These are phyloP conservation scores for Ballota nigra DNA, from an alignment of 257 asterid species.

Conservation along the genomic window DNA sequence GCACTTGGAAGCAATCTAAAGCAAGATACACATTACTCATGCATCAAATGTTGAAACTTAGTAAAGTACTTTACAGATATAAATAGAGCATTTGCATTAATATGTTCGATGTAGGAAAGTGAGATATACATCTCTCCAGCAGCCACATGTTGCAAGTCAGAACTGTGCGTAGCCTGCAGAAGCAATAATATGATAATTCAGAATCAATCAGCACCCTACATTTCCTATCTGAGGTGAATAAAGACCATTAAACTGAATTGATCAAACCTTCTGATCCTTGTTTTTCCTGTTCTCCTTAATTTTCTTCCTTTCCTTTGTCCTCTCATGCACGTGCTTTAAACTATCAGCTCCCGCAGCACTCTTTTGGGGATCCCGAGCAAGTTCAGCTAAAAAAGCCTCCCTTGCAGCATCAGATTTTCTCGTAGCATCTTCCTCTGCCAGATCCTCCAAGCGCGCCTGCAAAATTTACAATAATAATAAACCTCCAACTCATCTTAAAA, in stretches of 20 bases:
- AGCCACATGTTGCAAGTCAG: constrained; percentile 43
- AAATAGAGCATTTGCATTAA: constrained; percentile 2
- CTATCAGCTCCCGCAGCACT: constrained; percentile 55
- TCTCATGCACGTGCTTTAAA: constrained; percentile 48
- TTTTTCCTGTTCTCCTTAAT: constrained; percentile 59
- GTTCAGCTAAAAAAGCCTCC: constrained; percentile 89
- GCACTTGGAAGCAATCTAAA: constrained; percentile 57
- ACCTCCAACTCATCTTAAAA: constrained; percentile 20
- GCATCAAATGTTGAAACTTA: not conserved
- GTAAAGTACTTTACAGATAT: not conserved
- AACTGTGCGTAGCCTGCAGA: constrained; percentile 52
- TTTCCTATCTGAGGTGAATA: constrained; percentile 6
- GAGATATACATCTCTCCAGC: constrained; percentile 60
- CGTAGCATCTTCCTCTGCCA: constrained; percentile 88
- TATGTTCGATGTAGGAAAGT: constrained; percentile 12
- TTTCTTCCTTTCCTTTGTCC: constrained; percentile 73
- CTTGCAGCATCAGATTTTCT: constrained; percentile 92
- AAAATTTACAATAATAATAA: constrained; percentile 22
- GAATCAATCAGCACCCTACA: constrained; percentile 9
- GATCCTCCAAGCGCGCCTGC: constrained; percentile 74
- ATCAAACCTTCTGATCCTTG: constrained; percentile 76
- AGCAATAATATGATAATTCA: constrained; percentile 18
- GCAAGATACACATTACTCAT: constrained; percentile 25
- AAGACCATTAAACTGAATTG: constrained; percentile 8
- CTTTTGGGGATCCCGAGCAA: constrained; percentile 67